Base-by-base conservation (phyloP, 2,329 filamentous ascomycete genomes). In the Ophiostoma perfectum region DNA sequence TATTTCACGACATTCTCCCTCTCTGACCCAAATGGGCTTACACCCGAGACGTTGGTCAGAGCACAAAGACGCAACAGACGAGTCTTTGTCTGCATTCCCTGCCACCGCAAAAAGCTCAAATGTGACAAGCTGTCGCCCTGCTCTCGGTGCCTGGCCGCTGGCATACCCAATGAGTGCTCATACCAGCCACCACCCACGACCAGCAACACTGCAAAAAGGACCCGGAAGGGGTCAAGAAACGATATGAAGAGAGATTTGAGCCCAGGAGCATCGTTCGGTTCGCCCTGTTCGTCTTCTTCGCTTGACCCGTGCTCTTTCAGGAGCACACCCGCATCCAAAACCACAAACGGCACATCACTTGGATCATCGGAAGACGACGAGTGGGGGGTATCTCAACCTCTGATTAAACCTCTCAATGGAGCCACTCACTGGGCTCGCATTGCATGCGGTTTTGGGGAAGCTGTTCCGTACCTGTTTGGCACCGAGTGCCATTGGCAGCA, bases 1-100 rank as follows among this genome's bases (percentile, higher is more conserved):
- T 75, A 71, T 68, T 75, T 75, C 67, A 73, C 72, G 5, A 75
- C 74, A 60, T 75, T 75, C 52, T 74, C 74, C 41, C 70, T 75
- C 47, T 65, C 72, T 27, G 74, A 75, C 68, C 72, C 71, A 5
- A 71, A 73, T 67, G 71, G 68, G 38, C 70, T 68, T 27, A 68
- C 70, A 68, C 70, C 9, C 70, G 73, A 11, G 69, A 71, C 27
- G 64, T 64, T 6, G 69, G 69, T 42, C 14, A 69, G 71, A 12
- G 66, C 73, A 7, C 73, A 75, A 69, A 74, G 71, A 67, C 73
- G 74, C 14, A 75, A 75, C 71, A 69, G 74, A 39, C 71, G 73
- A 16, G 73, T 75, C 8, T 75, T 74, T 65, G 74, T 75, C 8
- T 75, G 74, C 58, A 73, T 75, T 9, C 73, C 74, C 14, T 75